These are phyloP conservation scores for Colletotrichum sp. DNA, from an alignment of 2,329 filamentous ascomycete genomes.

Conservation along the genomic window DNA sequence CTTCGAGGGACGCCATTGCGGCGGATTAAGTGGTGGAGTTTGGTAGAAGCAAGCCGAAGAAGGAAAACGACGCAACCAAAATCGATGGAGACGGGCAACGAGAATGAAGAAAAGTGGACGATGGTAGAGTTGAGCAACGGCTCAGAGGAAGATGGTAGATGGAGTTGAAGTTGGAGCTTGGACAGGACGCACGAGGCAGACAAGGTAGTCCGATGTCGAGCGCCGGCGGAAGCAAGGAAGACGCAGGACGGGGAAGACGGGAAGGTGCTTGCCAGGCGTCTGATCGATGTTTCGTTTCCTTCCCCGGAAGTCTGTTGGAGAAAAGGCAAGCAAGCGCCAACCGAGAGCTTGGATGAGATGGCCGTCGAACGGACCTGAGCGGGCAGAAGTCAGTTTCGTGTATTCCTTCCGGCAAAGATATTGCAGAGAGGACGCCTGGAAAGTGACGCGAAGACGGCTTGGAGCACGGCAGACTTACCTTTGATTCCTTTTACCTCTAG, in stretches of 20 bases:
- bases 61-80: not conserved
- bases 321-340: not conserved
- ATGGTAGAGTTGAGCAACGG: not conserved
- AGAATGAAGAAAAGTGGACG: not conserved
- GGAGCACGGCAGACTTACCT: not conserved
- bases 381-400: not conserved
- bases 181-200: not conserved
- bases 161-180: not conserved
- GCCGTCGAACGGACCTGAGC: not conserved
- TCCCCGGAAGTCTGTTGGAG: not conserved
- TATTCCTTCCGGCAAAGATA: not conserved
- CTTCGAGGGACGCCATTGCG: conserved; percentile 26
- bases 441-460: not conserved
- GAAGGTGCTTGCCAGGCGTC: conserved; percentile 5
- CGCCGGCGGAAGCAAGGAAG: not conserved
- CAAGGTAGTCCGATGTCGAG: not conserved
- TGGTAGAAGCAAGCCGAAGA: not conserved
- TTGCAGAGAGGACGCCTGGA: not conserved
- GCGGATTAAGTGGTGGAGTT: not conserved
- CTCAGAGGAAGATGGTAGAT: not conserved
- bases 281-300: conserved; percentile 11
- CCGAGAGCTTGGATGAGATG: not conserved
- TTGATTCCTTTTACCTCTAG: not conserved
- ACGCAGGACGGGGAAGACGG: conserved; percentile 2
- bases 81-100: not conserved